Evolutionary conservation across 2,329 filamentous ascomycete species (phyloP).

Genomic region (Pseudovirgaria hyperparasitica): DNA sequence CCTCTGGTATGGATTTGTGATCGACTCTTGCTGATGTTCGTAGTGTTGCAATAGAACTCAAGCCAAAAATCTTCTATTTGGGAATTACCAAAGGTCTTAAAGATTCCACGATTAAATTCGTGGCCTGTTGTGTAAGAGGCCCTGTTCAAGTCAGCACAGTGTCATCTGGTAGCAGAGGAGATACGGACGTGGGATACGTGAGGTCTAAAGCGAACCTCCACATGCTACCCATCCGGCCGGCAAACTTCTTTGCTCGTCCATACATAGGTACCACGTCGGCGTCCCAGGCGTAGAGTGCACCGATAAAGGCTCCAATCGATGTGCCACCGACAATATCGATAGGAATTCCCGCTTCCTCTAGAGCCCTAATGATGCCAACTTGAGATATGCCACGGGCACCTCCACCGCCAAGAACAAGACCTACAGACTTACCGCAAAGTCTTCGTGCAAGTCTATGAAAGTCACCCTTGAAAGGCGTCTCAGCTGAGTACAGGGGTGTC

Average conservation of each 20-base stretch:
- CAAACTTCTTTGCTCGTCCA: constrained; percentile 91
- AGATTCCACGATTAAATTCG: constrained; percentile 97
- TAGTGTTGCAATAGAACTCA: constrained; percentile 98
- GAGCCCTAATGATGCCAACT: constrained; percentile 82
- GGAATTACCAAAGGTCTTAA: constrained; percentile 93
- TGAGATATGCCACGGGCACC: constrained; percentile 87
- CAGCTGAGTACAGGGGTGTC: constrained; percentile 76
- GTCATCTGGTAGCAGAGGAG: background rate
- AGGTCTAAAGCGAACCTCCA: constrained; percentile 96
- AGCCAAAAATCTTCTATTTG: constrained; percentile 99
- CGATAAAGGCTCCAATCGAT: constrained; percentile 91
- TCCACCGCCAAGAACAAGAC: constrained; percentile 84
- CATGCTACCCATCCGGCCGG: constrained; percentile 96
- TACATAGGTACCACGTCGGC: constrained; percentile 96
- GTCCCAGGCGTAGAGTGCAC: constrained; percentile 87
- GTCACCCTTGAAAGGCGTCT: constrained; percentile 89
- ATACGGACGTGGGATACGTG: constrained; percentile 67
- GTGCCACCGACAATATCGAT: constrained; percentile 94
- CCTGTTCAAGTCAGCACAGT: constrained; percentile 12
- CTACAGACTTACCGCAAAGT: constrained; percentile 87
- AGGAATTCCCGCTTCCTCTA: constrained; percentile 92
- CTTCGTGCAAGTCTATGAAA: constrained; percentile 86
- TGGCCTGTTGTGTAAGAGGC: constrained; percentile 96
- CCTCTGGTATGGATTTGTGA: constrained; percentile 90
- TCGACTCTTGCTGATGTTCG: constrained; percentile 90